phyloP scores from a whole-genome alignment of 2,329 filamentous ascomycete species.

The Paraphoma chrysanthemicola region DNA sequence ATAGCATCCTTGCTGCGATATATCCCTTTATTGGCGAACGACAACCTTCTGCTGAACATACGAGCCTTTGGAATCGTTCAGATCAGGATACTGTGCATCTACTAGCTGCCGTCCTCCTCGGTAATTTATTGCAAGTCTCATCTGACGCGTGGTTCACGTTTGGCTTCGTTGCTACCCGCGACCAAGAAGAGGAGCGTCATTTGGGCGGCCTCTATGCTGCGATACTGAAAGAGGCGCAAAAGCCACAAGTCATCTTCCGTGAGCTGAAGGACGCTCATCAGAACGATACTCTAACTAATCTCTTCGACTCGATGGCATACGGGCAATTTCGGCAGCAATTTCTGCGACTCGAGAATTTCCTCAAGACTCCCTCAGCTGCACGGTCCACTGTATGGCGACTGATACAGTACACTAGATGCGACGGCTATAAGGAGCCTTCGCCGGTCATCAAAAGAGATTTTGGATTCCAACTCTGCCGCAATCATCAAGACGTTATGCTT shows the following conservation, averaged over 20 bases:
- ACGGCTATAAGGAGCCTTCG: conserved; percentile 7
- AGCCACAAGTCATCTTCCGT: conserved; percentile 5
- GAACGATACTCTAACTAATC: background rate
- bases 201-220: conserved; percentile 16
- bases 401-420: conserved; percentile 18
- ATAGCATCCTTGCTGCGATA: background rate
- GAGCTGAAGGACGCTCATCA: conserved; percentile 14
- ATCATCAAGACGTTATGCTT: conserved; percentile 19
- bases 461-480: conserved; percentile 17
- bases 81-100: conserved; percentile 13
- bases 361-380: background rate
- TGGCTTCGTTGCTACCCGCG: conserved; percentile 17
- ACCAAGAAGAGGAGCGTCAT: conserved; percentile 2
- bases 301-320: conserved; percentile 16
- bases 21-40: background rate
- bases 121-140: background rate
- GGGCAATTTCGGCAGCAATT: background rate
- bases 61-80: background rate
- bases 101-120: background rate
- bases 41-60: background rate
- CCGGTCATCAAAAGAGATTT: conserved; percentile 23
- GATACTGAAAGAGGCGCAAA: conserved; percentile 5
- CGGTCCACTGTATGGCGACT: conserved; percentile 22
- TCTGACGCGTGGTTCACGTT: conserved; percentile 20
- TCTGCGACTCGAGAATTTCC: conserved; percentile 16